These are phyloP conservation scores for Dryas integrifolia DNA, from an alignment of 331 rosid species.

Conservation along the genomic window DNA sequence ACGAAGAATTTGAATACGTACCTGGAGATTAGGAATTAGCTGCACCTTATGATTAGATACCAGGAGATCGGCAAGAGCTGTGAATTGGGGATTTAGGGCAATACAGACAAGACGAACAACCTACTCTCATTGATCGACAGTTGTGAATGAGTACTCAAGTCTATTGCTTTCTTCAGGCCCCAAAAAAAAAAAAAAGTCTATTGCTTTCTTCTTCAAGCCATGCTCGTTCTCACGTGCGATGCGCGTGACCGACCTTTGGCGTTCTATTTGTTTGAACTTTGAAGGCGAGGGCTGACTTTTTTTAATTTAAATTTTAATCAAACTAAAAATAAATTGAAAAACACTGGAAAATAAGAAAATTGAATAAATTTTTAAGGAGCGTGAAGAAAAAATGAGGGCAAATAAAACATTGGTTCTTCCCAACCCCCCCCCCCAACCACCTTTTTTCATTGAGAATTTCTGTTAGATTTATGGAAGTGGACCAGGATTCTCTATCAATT, in stretches of 20 bases:
- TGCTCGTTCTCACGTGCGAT: neutral
- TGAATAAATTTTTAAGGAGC: too few relatives aligned
- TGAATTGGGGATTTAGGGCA: conserved; percentile 12
- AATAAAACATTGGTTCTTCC: too few relatives aligned
- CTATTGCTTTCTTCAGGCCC: neutral
- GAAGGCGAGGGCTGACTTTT: too few relatives aligned
- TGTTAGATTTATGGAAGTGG: too few relatives aligned
- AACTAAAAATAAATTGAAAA: too few relatives aligned
- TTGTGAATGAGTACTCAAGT: neutral
- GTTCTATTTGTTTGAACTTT: neutral
- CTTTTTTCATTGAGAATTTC: too few relatives aligned
- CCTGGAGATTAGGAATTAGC: neutral
- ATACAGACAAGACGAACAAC: neutral
- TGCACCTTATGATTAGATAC: neutral
- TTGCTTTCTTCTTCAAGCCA: neutral
- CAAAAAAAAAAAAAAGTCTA: neutral
- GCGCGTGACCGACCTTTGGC: neutral
- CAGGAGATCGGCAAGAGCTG: conserved; percentile 4
- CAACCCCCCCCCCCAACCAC: too few relatives aligned
- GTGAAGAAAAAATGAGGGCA: too few relatives aligned
- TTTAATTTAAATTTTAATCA: too few relatives aligned
- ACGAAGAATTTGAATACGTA: neutral
- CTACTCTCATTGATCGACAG: neutral
- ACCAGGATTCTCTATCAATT: too few relatives aligned
- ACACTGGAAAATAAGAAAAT: too few relatives aligned